A percentile compares a stretch with the other conserved stretches of the same genome.
Evolutionary conservation across 192 early-diverging fungal species (phyloP).

Genomic region (Diversispora eburnea): DNA sequence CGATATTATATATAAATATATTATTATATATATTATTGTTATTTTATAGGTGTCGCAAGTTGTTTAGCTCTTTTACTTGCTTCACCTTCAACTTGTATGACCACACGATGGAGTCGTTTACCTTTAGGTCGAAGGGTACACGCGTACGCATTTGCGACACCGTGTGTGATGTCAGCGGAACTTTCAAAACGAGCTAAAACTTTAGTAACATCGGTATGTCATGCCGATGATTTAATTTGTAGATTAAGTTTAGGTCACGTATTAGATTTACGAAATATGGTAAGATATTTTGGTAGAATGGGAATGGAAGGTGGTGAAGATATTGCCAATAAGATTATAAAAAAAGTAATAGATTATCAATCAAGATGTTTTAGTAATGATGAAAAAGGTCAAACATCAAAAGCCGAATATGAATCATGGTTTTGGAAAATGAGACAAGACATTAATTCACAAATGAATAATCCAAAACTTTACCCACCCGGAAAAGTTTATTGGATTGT

Average conservation of each 20-base stretch:
- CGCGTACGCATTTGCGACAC: conserved; percentile 44
- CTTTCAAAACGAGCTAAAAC: conserved; percentile 37
- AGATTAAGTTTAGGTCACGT: conserved; percentile 39
- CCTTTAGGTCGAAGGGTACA: conserved; percentile 44
- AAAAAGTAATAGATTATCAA: conserved; percentile 30
- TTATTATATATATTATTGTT: neutral
- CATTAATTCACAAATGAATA: neutral
- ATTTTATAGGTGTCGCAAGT: conserved; percentile 34
- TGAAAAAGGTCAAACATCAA: neutral
- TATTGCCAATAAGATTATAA: conserved; percentile 24
- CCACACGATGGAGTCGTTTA: conserved; percentile 36
- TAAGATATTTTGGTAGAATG: conserved; percentile 13
- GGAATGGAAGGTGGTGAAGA: conserved; percentile 24
- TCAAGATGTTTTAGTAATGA: conserved; percentile 1
- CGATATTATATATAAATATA: too few species aligned
- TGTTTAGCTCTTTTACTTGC: conserved; percentile 43
- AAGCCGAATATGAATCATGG: conserved; percentile 17
- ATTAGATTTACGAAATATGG: conserved; percentile 28
- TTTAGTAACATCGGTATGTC: conserved; percentile 40
- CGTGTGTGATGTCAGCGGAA: conserved; percentile 44
- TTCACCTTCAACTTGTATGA: conserved; percentile 40
- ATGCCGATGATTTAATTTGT: conserved; percentile 37
- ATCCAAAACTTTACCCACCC: conserved; percentile 37
- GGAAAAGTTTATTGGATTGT: conserved; percentile 48
- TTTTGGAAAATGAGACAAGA: conserved; percentile 18